These are phyloP conservation scores for Aspergillus luchuensis DNA, from an alignment of 2,329 filamentous ascomycete species.

Conservation along the genomic window DNA sequence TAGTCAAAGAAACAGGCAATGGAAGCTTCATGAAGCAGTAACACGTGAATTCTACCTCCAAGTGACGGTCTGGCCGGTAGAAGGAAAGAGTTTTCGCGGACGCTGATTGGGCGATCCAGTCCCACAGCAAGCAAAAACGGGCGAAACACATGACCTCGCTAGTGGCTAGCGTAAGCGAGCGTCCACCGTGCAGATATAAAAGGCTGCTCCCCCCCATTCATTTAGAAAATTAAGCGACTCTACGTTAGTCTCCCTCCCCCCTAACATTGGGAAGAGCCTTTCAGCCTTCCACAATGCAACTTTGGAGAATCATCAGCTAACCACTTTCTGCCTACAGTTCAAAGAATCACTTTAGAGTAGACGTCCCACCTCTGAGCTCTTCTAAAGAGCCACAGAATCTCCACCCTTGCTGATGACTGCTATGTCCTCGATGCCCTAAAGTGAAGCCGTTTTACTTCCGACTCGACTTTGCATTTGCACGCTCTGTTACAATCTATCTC, in stretches of 20 bases:
- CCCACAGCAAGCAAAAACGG: slow-evolving; percentile 17
- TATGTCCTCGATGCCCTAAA: slow-evolving; percentile 85
- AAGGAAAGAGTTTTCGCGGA: background rate
- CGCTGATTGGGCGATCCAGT: slow-evolving; percentile 6
- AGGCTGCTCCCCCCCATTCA: slow-evolving; percentile 18
- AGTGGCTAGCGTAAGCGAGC: slow-evolving; percentile 24
- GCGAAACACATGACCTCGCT: slow-evolving; percentile 31
- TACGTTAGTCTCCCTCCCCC: slow-evolving; percentile 40
- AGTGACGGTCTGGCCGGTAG: background rate
- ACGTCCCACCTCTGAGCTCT: slow-evolving; percentile 87
- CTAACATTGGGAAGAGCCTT: slow-evolving; percentile 22
- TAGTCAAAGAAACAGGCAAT: background rate
- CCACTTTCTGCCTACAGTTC: slow-evolving; percentile 39
- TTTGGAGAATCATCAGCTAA: slow-evolving; percentile 22
- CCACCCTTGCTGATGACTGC: slow-evolving; percentile 90
- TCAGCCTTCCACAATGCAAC: background rate
- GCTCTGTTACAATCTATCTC: slow-evolving; percentile 22
- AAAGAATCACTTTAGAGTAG: slow-evolving; percentile 98
- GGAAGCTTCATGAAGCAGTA: background rate
- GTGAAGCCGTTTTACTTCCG: slow-evolving; percentile 69
- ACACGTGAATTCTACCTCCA: background rate
- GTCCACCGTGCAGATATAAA: slow-evolving; percentile 31
- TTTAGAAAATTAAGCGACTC: slow-evolving; percentile 47
- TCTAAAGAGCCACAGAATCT: slow-evolving; percentile 88
- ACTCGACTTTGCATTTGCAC: slow-evolving; percentile 30